Percentiles rank a stretch among this genome's conserved stretches.
Evolutionary conservation across 495 filamentous ascomycete genomes (phyloP).

Genomic region (Hyphodiscus hymeniophilus): DNA sequence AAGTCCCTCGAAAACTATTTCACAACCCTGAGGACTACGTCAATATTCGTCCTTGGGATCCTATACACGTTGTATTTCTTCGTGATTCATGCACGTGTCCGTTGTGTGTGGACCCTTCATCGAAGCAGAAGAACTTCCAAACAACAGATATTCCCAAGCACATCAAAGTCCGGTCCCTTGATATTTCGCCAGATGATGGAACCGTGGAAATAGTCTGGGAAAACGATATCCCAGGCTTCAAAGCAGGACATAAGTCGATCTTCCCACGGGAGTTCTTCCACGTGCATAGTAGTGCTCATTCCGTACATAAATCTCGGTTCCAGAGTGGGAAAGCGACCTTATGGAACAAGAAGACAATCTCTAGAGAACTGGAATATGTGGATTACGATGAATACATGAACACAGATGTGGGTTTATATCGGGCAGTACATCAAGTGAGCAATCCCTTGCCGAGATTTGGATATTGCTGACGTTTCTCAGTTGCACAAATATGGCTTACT

Average conservation of each 20-base stretch:
- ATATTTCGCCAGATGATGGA: conserved; percentile 26
- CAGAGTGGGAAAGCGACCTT: neutral
- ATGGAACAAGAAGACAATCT: conserved; percentile 32
- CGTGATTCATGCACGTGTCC: conserved; percentile 72
- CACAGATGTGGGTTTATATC: conserved; percentile 39
- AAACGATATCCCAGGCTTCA: conserved; percentile 44
- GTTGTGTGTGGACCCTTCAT: conserved; percentile 64
- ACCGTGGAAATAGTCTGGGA: conserved; percentile 51
- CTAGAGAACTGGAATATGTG: conserved; percentile 34
- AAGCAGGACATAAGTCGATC: conserved; percentile 38
- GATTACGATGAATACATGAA: conserved; percentile 65
- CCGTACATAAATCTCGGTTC: neutral
- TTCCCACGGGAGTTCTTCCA: conserved; percentile 30
- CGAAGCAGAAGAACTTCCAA: conserved; percentile 75
- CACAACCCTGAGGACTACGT: no score
- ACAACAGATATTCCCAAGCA: conserved; percentile 58
- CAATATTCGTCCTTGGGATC: neutral
- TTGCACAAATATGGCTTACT: conserved; percentile 57
- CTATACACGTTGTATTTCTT: conserved; percentile 39
- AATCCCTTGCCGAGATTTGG: no score
- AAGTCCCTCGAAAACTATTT: no score
- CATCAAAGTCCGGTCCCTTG: conserved; percentile 33
- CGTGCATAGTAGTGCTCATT: conserved; percentile 5
- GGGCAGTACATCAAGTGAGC: conserved; percentile 31
- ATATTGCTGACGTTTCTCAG: no score